Percentiles rank a stretch among this genome's conserved stretches.
These are phyloP conservation scores for Saururus chinensis DNA, from an alignment of 164 flowering plant genomes.

Conservation along the genomic window DNA sequence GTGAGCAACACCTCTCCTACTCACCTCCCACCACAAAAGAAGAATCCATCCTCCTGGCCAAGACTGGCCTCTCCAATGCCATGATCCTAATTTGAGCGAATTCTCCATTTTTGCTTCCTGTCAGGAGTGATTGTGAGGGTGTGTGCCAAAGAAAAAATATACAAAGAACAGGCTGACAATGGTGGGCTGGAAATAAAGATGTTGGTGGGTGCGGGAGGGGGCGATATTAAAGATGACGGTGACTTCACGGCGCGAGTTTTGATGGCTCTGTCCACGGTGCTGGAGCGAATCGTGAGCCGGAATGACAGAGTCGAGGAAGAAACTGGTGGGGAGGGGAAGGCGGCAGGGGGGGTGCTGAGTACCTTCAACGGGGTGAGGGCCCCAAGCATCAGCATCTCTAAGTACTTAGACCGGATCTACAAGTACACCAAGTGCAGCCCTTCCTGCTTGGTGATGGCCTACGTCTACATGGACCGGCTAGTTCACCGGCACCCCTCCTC, in stretches of 20 bases:
- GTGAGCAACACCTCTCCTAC: too few species aligned
- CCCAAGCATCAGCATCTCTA: constrained; percentile 63
- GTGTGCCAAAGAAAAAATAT: too few species aligned
- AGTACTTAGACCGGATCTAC: constrained; percentile 80
- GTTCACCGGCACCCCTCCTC: constrained; percentile 65
- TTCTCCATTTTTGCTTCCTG: too few species aligned
- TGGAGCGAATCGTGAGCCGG: constrained; percentile 69
- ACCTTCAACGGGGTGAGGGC: constrained; percentile 74
- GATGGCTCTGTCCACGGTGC: constrained; percentile 37
- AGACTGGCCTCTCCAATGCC: too few species aligned
- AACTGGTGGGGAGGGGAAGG: constrained; percentile 26
- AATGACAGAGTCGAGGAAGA: constrained; percentile 38
- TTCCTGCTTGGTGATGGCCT: constrained; percentile 86
- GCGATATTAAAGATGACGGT: constrained; percentile 7
- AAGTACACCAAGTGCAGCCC: constrained; percentile 87
- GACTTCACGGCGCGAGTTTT: constrained; percentile 43
- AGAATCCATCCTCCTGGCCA: too few species aligned
- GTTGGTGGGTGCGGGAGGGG: constrained; percentile 13
- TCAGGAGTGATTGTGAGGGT: too few species aligned
- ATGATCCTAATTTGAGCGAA: too few species aligned
- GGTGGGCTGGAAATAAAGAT: background rate
- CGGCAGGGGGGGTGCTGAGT: constrained; percentile 39
- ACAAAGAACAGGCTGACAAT: background rate
- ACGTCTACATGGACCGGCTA: constrained; percentile 72
- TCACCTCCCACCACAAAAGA: too few species aligned